Evolutionary conservation across 441 rosid species (phyloP).

Genomic region (Geranium incanum): DNA sequence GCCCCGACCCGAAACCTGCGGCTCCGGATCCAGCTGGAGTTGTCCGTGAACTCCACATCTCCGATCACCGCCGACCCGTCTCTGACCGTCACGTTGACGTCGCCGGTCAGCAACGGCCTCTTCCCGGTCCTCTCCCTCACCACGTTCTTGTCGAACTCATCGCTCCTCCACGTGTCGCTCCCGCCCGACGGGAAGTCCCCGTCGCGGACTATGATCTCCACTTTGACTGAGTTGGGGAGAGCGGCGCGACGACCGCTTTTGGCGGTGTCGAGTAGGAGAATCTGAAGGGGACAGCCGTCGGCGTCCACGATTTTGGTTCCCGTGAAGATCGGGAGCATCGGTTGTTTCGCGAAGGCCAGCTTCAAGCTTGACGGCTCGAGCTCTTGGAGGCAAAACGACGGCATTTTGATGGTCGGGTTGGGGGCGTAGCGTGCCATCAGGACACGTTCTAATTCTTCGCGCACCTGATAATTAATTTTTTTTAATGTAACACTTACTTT

Average conservation of each 20-base stretch:
- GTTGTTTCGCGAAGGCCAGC: constrained; percentile 38
- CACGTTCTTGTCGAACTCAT: constrained; percentile 49
- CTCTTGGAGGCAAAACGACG: constrained; percentile 49
- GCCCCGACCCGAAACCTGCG: constrained; percentile 71
- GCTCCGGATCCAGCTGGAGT: constrained; percentile 85
- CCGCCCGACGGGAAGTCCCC: constrained; percentile 57
- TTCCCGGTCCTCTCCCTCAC: constrained; percentile 68
- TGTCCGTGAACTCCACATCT: constrained; percentile 72
- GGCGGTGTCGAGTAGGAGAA: constrained; percentile 32
- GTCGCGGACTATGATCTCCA: constrained; percentile 64
- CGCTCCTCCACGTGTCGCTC: constrained; percentile 43
- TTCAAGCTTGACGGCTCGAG: constrained; percentile 46
- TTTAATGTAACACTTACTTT: no score
- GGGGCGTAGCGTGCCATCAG: constrained; percentile 31
- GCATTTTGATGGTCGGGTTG: constrained; percentile 25
- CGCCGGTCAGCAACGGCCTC: constrained; percentile 85
- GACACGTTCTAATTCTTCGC: constrained; percentile 51
- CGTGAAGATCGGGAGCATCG: constrained; percentile 56
- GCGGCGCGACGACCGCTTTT: constrained; percentile 18
- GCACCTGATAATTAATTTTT: constrained; percentile 34
- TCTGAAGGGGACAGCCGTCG: constrained; percentile 43
- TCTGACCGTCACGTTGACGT: constrained; percentile 39
- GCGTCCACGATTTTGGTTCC: constrained; percentile 52
- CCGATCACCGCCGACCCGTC: constrained; percentile 47
- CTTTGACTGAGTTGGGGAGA: constrained; percentile 42